Conservation (phyloP, 352 stramenopile species). For the Phytophthora ramorum region DNA sequence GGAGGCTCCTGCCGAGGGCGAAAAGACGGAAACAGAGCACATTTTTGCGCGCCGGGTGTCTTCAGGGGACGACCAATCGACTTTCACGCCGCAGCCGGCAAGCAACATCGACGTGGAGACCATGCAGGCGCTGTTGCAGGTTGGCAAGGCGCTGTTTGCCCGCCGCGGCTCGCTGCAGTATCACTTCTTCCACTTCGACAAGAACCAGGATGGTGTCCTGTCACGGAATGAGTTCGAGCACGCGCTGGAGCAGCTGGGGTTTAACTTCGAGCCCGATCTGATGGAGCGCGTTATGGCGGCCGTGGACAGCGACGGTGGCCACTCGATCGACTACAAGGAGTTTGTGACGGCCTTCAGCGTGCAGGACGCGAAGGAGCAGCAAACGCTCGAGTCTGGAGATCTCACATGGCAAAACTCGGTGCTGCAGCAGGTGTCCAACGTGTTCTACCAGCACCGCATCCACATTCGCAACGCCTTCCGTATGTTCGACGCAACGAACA, state of each 20-base stretch:
- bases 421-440: conserved; percentile 94
- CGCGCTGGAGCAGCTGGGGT: conserved; percentile 73
- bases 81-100: conserved; percentile 60
- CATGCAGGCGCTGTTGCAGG: conserved; percentile 78
- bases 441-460: conserved; percentile 94
- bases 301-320: conserved; percentile 89
- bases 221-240: conserved; percentile 80
- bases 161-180: conserved; percentile 79
- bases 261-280: conserved; percentile 61
- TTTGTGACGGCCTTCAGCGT: conserved; percentile 92
- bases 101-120: conserved; percentile 83
- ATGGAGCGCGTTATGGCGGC: conserved; percentile 82
- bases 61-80: conserved; percentile 65
- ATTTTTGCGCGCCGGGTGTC: conserved; percentile 65
- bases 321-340: conserved; percentile 94
- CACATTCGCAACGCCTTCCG: conserved; percentile 93
- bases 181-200: conserved; percentile 87
- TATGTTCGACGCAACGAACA: conserved; percentile 92
- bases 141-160: conserved; percentile 81
- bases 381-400: conserved; percentile 59
- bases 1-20: conserved; percentile 19
- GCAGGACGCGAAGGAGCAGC: conserved; percentile 78
- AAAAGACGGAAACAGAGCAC: conserved; percentile 20
- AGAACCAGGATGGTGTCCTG: conserved; percentile 85
- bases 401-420: conserved; percentile 93